Percentiles rank a stretch among this genome's conserved stretches.
Evolutionary conservation across 768 basidiomycete genomes (phyloP).

Genomic region (Holtermannia corniformis): DNA sequence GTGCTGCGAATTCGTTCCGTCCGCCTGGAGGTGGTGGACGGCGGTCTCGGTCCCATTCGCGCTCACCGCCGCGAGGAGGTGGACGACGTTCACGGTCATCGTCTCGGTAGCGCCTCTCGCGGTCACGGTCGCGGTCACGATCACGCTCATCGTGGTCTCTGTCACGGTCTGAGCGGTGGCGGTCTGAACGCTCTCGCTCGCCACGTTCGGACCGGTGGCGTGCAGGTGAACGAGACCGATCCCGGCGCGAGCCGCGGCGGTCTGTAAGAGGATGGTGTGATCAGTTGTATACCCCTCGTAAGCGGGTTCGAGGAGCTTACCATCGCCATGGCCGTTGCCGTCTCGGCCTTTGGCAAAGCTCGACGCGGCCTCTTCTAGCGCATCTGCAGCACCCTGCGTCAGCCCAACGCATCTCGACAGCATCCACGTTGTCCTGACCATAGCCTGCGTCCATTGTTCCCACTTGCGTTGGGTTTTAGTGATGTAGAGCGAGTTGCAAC

Average conservation of each 20-base stretch:
- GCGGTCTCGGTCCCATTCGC: neutral
- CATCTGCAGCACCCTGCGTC: conserved; percentile 19
- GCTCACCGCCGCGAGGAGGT: conserved; percentile 8
- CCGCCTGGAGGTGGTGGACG: conserved; percentile 8
- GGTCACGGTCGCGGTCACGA: conserved; percentile 7
- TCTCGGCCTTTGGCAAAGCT: conserved; percentile 24
- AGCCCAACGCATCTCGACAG: neutral
- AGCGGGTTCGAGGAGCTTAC: too few species aligned
- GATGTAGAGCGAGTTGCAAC: too few species aligned
- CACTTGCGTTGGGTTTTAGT: too few species aligned
- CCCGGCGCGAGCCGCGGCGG: neutral
- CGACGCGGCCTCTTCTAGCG: conserved; percentile 36
- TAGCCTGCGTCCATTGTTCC: conserved; percentile 36
- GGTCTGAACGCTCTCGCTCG: conserved; percentile 12
- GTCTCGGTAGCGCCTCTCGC: conserved; percentile 41
- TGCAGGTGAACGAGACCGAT: conserved; percentile 8
- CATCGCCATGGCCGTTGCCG: conserved; percentile 6
- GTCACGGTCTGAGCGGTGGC: conserved; percentile 7
- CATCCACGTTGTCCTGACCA: conserved; percentile 12
- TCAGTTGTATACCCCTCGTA: too few species aligned
- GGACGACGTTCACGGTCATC: conserved; percentile 10
- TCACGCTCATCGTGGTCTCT: conserved; percentile 7
- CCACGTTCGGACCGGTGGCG: conserved; percentile 47
- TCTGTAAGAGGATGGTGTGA: too few species aligned
- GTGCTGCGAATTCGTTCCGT: conserved; percentile 15